These are phyloP conservation scores for Prunus padus DNA, from an alignment of 306 rosid species.

Conservation along the genomic window DNA sequence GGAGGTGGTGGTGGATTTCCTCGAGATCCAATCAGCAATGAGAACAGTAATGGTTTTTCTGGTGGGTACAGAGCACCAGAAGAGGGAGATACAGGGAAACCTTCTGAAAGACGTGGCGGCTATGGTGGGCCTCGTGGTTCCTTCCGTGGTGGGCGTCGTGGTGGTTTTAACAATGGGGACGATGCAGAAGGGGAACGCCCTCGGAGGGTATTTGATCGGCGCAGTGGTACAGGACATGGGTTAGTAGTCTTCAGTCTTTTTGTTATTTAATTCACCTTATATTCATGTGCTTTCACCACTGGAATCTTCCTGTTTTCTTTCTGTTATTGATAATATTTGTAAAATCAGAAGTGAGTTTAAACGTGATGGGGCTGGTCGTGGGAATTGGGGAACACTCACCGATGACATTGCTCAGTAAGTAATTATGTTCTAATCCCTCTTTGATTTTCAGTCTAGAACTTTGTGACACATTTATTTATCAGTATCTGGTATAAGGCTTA, in stretches of 20 bases:
- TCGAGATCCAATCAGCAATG: conserved; percentile 41
- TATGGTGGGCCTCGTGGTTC: conserved; percentile 51
- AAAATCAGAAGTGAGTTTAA: conserved; percentile 44
- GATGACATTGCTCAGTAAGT: conserved; percentile 59
- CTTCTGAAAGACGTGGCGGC: conserved; percentile 57
- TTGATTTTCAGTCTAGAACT: neutral
- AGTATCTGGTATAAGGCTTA: neutral
- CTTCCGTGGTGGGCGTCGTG: conserved; percentile 55
- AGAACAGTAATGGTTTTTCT: conserved; percentile 41
- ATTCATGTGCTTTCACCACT: neutral
- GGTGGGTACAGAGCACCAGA: conserved; percentile 44
- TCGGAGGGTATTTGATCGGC: conserved; percentile 50
- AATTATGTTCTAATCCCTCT: neutral
- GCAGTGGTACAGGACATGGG: conserved; percentile 72
- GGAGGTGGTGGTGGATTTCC: conserved; percentile 39
- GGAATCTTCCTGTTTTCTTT: neutral
- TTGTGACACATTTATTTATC: neutral
- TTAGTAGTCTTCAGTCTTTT: conserved; percentile 16
- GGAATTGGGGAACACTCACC: conserved; percentile 57
- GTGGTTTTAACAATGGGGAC: conserved; percentile 53
- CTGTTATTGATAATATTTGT: neutral
- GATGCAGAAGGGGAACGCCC: conserved; percentile 55
- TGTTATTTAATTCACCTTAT: neutral
- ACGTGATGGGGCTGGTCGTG: conserved; percentile 65
- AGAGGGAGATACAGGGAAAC: conserved; percentile 44